Evolutionary conservation across 2,329 filamentous ascomycete genomes (phyloP), one percentile per base, ranked within the genome.

Genomic region (Amauroascus verrucosus): DNA sequence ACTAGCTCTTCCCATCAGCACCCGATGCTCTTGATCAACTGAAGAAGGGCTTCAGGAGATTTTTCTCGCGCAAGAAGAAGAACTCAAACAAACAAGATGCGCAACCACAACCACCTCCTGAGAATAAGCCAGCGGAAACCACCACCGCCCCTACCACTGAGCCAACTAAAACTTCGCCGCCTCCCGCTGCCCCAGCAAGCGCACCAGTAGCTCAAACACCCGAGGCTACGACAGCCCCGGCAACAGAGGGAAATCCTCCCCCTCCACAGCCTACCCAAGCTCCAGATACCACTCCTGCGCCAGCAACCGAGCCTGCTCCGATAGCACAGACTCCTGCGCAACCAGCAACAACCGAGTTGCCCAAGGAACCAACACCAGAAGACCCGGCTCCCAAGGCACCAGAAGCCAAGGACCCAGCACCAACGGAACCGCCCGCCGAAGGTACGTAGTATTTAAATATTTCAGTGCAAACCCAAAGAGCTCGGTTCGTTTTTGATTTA

Each of bases 1-100:
- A 54, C 46, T 13, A n/a, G 33, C 33, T 30, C 4, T 33, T 18
- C 13, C 28, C 16, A n/a, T 16, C 14, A 68, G 65, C 65, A 38
- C 64, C 63, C 51, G 60, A 66, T 59, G 60, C 64, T 51, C 56
- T 67, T 24, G 57, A 64, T 20, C 61, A 66, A 57, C 44, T 69
- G 56, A 69, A 69, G 63, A 62, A 61, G 41, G 60, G 62, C 48
- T 58, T 68, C 41, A 69, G 65, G 51, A 55, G 56, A 37, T 59
- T 69, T 48, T 65, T 69, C 58, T 38, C n/a, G 24, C 57, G 60
- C 37, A 60, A 59, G 20, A 68, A 64, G 63, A 64, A 63, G 59
- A 55, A 56, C 20, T 35, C 53, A 26, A 40, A 45, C 22, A 26
- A 44, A 20, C 41, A 49, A 51, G 28, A 53, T 53, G 35, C 38